phyloP scores from a whole-genome alignment of 1,139 yeast species.

The Candida freyschussii region DNA sequence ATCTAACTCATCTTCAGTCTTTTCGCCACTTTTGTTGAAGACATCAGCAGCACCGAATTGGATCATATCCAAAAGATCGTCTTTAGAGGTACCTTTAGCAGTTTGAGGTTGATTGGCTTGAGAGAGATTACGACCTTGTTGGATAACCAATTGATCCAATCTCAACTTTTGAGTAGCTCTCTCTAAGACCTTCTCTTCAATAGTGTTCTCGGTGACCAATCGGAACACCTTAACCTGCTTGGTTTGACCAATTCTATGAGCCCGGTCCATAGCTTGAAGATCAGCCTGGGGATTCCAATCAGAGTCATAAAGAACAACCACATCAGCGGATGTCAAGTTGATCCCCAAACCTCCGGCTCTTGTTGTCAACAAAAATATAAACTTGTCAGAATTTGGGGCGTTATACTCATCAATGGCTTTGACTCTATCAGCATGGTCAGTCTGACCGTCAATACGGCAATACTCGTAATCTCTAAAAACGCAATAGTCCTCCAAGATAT shows the following conservation, averaged over 20 bases:
- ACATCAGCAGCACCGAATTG: slow-evolving; percentile 74
- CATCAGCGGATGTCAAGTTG: slow-evolving; percentile 70
- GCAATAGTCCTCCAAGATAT: slow-evolving; percentile 75
- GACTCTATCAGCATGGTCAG: slow-evolving; percentile 72
- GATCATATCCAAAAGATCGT: slow-evolving; percentile 72
- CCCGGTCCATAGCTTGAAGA: slow-evolving; percentile 85
- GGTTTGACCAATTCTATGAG: slow-evolving; percentile 82
- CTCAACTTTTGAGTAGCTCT: slow-evolving; percentile 76
- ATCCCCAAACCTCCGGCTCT: slow-evolving; percentile 90
- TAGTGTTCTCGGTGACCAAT: slow-evolving; percentile 73
- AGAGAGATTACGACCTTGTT: slow-evolving; percentile 48
- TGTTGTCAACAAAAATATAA: slow-evolving; percentile 67
- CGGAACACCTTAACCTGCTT: slow-evolving; percentile 76
- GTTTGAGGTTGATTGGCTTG: slow-evolving; percentile 37
- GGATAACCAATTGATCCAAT: slow-evolving; percentile 76
- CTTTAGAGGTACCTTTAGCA: slow-evolving; percentile 50
- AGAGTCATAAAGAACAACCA: slow-evolving; percentile 68
- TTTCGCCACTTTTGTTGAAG: slow-evolving; percentile 34
- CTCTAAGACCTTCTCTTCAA: slow-evolving; percentile 76
- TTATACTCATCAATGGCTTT: slow-evolving; percentile 75
- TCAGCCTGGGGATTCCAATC: slow-evolving; percentile 92
- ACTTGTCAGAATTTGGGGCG: slow-evolving; percentile 62
- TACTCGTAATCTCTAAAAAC: slow-evolving; percentile 61
- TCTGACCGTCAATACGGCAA: slow-evolving; percentile 78
- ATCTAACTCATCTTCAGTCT: slow-evolving; percentile 46